Conservation (phyloP, 495 filamentous ascomycete genomes). For the Lasiosphaeriaceae sp. region DNA sequence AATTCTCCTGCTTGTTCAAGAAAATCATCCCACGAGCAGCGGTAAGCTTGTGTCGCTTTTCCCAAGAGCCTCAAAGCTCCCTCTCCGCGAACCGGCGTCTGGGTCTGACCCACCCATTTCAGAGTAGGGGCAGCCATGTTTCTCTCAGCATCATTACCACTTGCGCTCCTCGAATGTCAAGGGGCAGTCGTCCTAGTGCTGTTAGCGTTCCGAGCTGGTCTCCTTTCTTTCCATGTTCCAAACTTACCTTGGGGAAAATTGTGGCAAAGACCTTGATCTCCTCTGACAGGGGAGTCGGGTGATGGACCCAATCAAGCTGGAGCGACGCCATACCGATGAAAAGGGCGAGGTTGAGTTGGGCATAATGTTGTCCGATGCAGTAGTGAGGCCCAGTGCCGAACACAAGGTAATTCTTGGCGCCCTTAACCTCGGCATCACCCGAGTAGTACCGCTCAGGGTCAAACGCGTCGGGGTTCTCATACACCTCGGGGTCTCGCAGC, state of each 20-base stretch:
- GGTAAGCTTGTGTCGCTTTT: neutral
- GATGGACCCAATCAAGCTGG: slow-evolving; percentile 86
- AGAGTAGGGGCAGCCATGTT: neutral
- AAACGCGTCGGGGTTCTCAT: slow-evolving; percentile 82
- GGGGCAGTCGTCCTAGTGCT: slow-evolving; percentile 58
- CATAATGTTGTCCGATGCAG: slow-evolving; percentile 92
- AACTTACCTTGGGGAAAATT: slow-evolving; percentile 88
- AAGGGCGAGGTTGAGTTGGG: slow-evolving; percentile 80
- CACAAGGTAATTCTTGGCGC: slow-evolving; percentile 94
- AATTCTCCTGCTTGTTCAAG: no score
- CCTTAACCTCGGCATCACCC: slow-evolving; percentile 80
- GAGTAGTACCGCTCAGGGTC: slow-evolving; percentile 91
- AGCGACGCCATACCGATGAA: slow-evolving; percentile 95
- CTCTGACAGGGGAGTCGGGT: slow-evolving; percentile 74
- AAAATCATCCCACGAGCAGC: no score
- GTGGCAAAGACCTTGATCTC: slow-evolving; percentile 98
- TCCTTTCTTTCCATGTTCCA: neutral
- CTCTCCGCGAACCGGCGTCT: neutral
- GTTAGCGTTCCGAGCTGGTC: slow-evolving; percentile 4
- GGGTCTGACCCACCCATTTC: neutral
- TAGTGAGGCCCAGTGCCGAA: slow-evolving; percentile 97
- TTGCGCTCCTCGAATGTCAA: slow-evolving; percentile 56
- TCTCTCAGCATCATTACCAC: slow-evolving; percentile 21
- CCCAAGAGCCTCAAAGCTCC: neutral
- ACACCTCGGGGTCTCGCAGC: slow-evolving; percentile 89